Evolutionary conservation across 176 grass and related monocot genomes (phyloP).

Genomic region (Phragmites australis): DNA sequence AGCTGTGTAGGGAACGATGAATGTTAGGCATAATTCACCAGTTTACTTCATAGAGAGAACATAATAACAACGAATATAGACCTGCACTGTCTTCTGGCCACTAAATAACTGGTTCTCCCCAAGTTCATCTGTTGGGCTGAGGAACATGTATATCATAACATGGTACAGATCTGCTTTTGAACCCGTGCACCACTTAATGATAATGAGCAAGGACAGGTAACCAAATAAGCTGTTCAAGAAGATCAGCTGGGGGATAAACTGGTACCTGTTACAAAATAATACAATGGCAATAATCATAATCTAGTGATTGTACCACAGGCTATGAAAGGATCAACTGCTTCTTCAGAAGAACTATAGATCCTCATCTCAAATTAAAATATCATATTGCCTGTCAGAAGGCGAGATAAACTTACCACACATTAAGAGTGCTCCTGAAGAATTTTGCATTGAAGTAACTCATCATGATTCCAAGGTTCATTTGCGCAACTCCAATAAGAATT

Average conservation of each 20-base stretch:
- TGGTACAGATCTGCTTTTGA: slow-evolving; percentile 88
- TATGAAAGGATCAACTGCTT: slow-evolving; percentile 12
- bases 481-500: slow-evolving; percentile 87
- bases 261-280: slow-evolving; percentile 54
- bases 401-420: slow-evolving; percentile 71
- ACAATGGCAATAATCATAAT: slow-evolving; percentile 26
- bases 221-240: slow-evolving; percentile 96
- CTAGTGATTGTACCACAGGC: background rate
- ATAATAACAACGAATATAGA: slow-evolving; percentile 35
- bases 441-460: slow-evolving; percentile 96
- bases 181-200: slow-evolving; percentile 96
- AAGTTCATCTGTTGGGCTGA: slow-evolving; percentile 80
- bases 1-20: slow-evolving; percentile 41
- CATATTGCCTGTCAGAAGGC: background rate
- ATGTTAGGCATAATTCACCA: background rate
- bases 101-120: slow-evolving; percentile 94
- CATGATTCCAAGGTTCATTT: slow-evolving; percentile 96
- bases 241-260: slow-evolving; percentile 88
- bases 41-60: background rate
- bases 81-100: slow-evolving; percentile 86
- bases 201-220: slow-evolving; percentile 85
- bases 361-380: slow-evolving; percentile 17
- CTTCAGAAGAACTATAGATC: background rate
- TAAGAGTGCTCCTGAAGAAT: slow-evolving; percentile 68
- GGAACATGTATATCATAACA: slow-evolving; percentile 99